Base-by-base conservation (phyloP, 2,329 filamentous ascomycete genomes). In the Fusarium sororula region DNA sequence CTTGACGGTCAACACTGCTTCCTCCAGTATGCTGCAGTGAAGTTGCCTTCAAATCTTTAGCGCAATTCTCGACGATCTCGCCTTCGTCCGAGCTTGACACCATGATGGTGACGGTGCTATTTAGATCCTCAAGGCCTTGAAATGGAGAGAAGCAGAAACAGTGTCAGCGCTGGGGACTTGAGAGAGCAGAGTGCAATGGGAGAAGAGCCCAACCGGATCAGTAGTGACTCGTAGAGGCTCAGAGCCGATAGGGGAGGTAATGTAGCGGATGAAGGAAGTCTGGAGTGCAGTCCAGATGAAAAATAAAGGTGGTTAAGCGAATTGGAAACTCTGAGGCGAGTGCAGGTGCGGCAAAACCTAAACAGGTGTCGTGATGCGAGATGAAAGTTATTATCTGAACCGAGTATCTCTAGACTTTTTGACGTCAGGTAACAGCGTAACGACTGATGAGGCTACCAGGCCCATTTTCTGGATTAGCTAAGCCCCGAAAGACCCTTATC, bases 1-100 rank as follows among this genome's bases (percentile, higher is more conserved):
- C 90, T 89, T 88, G 91, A 90, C 92, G 93, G 94, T 97, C 93
- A 97, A 97, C 92, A 90, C 89, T 91, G 90, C 87, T 91, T 92
- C 91, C 89, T 89, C 91, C 90, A 88, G 89, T 85, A 84, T 88
- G 89, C 88, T 89, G 87, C 88, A 91, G 90, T 91, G 92, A 92
- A 94, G 93, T 93, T 96, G 94, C 94, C 94, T 96, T 96, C 83
- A 84, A 85, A 79, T 86, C 81, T 81, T 82, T 82, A 87, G 87
- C 88, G 84, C 88, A 88, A 85, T 90, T 90, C 85, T 95, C 93
- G 83, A 92, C 85, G 84, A 96, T 94, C 87, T 97, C 94, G 85
- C 94, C 94, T 85, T 97, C 94, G 84, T 94, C 94, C 80, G 93
- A 94, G 85, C 92, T 94, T 78, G 85, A 85, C 77, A 82, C 74